Evolutionary conservation across 257 asterid genomes (phyloP).

Genomic region (Salvia rosmarinus): DNA sequence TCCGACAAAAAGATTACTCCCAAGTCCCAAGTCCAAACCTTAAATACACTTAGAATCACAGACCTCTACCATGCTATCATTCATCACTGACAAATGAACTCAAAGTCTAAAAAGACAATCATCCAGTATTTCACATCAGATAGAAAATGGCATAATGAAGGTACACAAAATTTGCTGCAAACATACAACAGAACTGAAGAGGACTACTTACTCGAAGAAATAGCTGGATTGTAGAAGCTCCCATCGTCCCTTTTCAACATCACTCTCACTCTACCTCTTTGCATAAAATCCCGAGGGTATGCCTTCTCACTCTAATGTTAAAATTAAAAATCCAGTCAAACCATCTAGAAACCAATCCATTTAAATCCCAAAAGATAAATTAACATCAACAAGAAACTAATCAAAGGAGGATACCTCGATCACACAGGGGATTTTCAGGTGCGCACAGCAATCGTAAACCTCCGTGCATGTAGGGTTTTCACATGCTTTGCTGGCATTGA

Average conservation of each 20-base stretch:
- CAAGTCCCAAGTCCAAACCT: background rate
- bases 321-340: constrained; percentile 8
- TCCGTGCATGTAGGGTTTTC: constrained; percentile 87
- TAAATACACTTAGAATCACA: background rate
- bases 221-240: constrained; percentile 66
- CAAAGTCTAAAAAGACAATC: constrained; percentile 9
- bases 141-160: background rate
- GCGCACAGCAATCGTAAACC: constrained; percentile 79
- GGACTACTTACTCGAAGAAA: constrained; percentile 66
- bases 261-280: constrained; percentile 94
- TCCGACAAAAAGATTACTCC: background rate
- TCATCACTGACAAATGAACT: constrained; percentile 15
- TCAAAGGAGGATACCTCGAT: constrained; percentile 62
- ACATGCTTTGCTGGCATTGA: constrained; percentile 76
- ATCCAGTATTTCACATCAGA: background rate
- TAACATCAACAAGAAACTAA: background rate
- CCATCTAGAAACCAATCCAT: background rate
- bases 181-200: background rate
- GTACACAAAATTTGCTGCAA: background rate
- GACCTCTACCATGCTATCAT: background rate
- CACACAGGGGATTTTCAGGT: constrained; percentile 82
- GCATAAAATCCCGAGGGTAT: constrained; percentile 96
- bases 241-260: constrained; percentile 86
- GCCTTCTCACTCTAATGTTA: constrained; percentile 78
- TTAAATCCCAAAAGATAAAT: constrained; percentile 7